Conservation (phyloP, 225 moss, liverwort and hornwort genomes). For the Thuidium tamariscinum region DNA sequence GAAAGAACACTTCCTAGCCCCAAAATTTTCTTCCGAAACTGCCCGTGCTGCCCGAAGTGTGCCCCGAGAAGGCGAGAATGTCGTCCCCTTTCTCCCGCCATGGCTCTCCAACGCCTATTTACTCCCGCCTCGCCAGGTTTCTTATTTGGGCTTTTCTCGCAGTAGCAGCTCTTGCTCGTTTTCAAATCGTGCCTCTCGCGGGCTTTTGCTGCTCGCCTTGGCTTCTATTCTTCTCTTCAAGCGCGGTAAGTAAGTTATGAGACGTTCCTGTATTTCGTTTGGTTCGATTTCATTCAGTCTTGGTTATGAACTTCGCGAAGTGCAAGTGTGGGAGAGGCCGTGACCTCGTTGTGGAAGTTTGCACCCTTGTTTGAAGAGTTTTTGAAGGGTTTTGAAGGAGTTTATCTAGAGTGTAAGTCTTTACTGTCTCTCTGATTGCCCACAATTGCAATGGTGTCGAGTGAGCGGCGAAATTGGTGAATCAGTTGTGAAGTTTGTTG, state of each 20-base stretch:
- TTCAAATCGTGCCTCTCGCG: neutral
- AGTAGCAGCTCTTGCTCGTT: neutral
- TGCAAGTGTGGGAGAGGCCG: neutral
- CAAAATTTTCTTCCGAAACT: neutral
- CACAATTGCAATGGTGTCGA: neutral
- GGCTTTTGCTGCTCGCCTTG: neutral
- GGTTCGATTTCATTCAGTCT: neutral
- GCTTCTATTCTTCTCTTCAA: too few relatives aligned
- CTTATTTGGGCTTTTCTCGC: neutral
- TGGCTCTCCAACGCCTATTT: neutral
- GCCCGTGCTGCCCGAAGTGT: neutral
- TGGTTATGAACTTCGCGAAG: neutral
- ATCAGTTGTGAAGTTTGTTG: neutral
- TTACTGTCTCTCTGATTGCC: neutral
- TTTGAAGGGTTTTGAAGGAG: neutral
- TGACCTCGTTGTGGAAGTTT: neutral
- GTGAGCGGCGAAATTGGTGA: neutral
- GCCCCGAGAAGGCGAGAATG: neutral
- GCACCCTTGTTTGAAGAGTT: neutral
- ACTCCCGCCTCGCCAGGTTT: neutral
- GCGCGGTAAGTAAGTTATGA: neutral
- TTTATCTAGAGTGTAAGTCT: neutral
- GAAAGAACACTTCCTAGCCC: neutral
- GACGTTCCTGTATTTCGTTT: neutral
- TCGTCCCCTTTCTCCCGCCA: slow-evolving; percentile 4